Evolutionary conservation across 192 early-diverging fungal species (phyloP).

Genomic region (Funneliformis mosseae): DNA sequence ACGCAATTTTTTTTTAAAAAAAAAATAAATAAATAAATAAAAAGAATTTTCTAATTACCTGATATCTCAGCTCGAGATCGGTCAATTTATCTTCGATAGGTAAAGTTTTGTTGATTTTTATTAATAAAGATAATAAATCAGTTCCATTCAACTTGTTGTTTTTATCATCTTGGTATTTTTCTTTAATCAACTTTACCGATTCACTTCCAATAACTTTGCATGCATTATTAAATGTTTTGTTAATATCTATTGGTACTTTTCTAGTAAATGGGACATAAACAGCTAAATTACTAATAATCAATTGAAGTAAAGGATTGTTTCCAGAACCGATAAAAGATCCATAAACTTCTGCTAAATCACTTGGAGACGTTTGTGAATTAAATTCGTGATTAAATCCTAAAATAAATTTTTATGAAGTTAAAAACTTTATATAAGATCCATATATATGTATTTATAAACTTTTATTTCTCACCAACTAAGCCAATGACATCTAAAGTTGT

Average conservation of each 20-base stretch:
- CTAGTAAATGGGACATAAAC: constrained; percentile 29
- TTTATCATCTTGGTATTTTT: constrained; percentile 37
- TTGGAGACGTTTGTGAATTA: constrained; percentile 41
- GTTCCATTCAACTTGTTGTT: constrained; percentile 27
- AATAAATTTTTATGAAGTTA: background rate
- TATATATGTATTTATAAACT: too few species aligned
- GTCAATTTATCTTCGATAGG: constrained; percentile 44
- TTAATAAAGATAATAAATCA: constrained; percentile 51
- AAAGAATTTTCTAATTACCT: background rate
- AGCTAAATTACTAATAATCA: constrained; percentile 38
- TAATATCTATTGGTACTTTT: constrained; percentile 33
- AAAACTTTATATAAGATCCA: background rate
- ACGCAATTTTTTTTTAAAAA: too few species aligned
- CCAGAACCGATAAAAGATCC: too few species aligned
- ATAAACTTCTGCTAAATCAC: constrained; percentile 51
- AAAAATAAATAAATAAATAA: too few species aligned
- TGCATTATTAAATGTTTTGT: background rate
- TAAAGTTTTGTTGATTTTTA: constrained; percentile 47
- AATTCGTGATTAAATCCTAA: constrained; percentile 54
- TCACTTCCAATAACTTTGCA: constrained; percentile 38
- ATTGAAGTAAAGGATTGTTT: too few species aligned
- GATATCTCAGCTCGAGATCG: constrained; percentile 50
- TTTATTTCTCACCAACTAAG: constrained; percentile 35
- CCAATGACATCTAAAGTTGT: constrained; percentile 55
- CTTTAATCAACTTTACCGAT: constrained; percentile 41